Base-by-base conservation (phyloP, 2,329 filamentous ascomycete genomes). In the Fusarium humuli region DNA sequence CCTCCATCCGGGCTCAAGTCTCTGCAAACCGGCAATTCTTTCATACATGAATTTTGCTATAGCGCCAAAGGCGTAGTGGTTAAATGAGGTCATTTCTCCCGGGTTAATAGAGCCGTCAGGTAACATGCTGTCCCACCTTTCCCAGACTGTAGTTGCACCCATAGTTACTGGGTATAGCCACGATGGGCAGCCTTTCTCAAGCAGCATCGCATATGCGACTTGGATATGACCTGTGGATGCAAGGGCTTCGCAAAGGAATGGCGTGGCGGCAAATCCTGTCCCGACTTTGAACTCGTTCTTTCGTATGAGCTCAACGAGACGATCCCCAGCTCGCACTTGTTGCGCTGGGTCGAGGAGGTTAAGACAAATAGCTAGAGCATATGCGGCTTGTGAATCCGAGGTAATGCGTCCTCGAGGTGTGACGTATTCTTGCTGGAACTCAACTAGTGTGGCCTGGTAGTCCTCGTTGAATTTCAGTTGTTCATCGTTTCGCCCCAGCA, bases 111-210 rank as follows among this genome's bases (percentile, higher is more conserved):
- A 77, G 0, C 83, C 83, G 57, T 85, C 77, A 0, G 81, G 76
- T 1, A 84, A 71, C 47, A 85, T 76, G 37, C 79, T 81, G 61
- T 86, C 82, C 84, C 84, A 86, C 5, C 84, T 79, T 67, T 86
- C 84, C 84, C 83, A 86, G 0, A 82, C 83, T 0, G 83, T 85
- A 0, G 84, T 86, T 0, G 80, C 83, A 25, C 77, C 78, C 80
- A 83, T 81, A 3, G 77, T 78, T 14, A 86, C 80, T 6, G 81
- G 83, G 63, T 84, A 85, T 2, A 86, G 71, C 84, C 84, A 86
- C 1, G 79, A 82, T 0, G 83, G 84, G 2, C 80, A 80, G 6
- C 77, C 71, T 8, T 77, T 81, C 67, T 84, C 79, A 14, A 82
- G 75, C 4, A 86, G 75, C 83, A 86, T 85, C 29, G 34, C 25